Evolutionary conservation across 1,139 yeast genomes (phyloP), one percentile per base, ranked within the genome.

Genomic region (Yamadazyma diospyri): DNA sequence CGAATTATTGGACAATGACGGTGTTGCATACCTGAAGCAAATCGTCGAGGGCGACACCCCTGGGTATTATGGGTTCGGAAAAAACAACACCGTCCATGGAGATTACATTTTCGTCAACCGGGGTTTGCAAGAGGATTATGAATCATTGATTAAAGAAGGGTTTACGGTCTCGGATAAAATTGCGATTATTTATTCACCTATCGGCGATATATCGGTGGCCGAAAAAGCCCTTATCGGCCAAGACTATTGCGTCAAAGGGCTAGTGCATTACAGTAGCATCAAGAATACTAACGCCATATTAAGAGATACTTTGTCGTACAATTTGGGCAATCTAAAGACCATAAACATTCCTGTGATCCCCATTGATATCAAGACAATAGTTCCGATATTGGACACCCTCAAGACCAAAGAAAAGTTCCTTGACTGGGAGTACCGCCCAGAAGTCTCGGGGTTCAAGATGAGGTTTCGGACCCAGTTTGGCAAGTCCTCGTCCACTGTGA

Each of bases 11-110:
- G 67, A 63, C 33, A 34, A 43, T 11, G 34, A 41, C 3, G 51
- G 49, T 1, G 40, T 48, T 5, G 49, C 61, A 4, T 65, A 62
- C 39, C 34, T 42, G 2, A 58, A 66, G 2, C 35, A 43, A 4
- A 36, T 65, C 12, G 29, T 29, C 1, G 73, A 68, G 36, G 48
- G 52, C 1, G 32, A 42, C 4, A 67, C 74, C 0, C 74, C 74
- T 1, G 63, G 69, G 1, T 69, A 48, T 41, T 55, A 52, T 38
- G 54, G 57, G 1, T 57, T 48, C 43, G 68, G 72, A 1, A 33
- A 29, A 9, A 50, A 47, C 33, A 71, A 66, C 1, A 38, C 50
- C 3, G 50, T 55, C 1, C 39, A 38, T 1, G 61, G 54, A 1
- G 50, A 45, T 4, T 65, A 48, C 40, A 37, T 65, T 1, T 63